Conservation (phyloP, 441 rosid species). For the Breynia disticha region DNA sequence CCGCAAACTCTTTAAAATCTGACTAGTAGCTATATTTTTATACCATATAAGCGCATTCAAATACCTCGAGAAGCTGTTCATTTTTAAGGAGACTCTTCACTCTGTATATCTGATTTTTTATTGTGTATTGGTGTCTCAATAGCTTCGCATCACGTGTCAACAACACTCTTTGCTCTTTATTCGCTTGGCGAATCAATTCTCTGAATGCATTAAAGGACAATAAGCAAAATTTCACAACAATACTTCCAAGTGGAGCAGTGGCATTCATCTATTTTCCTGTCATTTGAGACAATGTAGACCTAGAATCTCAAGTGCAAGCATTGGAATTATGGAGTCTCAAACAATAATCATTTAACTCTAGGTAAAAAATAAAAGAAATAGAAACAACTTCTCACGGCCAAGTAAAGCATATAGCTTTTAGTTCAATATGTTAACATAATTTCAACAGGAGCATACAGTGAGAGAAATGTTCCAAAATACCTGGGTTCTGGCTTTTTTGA, state of each 20-base stretch:
- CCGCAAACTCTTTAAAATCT: no score
- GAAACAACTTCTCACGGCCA: no score
- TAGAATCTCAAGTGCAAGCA: no score
- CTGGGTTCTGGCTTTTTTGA: slow-evolving; percentile 70
- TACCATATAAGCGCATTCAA: not conserved
- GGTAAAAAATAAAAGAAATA: no score
- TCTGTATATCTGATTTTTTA: slow-evolving; percentile 60
- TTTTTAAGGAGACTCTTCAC: slow-evolving; percentile 78
- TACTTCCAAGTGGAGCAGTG: not conserved
- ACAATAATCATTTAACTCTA: no score
- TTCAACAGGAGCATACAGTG: no score
- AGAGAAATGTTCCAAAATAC: slow-evolving; percentile 15
- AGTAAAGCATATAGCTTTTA: no score
- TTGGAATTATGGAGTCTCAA: no score
- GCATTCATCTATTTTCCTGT: not conserved
- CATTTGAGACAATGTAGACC: no score
- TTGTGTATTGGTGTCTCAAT: slow-evolving; percentile 64
- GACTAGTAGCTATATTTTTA: not conserved
- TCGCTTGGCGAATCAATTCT: slow-evolving; percentile 72
- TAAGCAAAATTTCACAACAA: not conserved
- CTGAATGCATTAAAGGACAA: slow-evolving; percentile 27
- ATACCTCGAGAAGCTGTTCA: slow-evolving; percentile 87
- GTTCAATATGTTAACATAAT: no score
- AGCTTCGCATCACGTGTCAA: slow-evolving; percentile 85
- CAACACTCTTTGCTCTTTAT: slow-evolving; percentile 63